phyloP scores from a whole-genome alignment of 257 asterid genomes.

The Coffea canephora region DNA sequence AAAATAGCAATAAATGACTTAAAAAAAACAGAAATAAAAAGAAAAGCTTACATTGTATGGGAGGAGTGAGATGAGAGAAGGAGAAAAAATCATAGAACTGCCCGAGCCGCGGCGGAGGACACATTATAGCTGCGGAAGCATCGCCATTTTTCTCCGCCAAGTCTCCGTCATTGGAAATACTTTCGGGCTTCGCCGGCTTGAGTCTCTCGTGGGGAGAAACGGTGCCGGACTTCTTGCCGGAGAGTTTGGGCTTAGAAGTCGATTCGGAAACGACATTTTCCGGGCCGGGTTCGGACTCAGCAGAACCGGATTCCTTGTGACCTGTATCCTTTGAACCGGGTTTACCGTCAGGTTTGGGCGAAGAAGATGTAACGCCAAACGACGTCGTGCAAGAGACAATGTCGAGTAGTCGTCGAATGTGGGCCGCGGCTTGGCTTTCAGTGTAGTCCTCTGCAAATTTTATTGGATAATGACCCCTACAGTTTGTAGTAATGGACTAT shows the following conservation, averaged over 20 bases:
- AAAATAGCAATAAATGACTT: background rate
- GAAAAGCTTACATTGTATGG: constrained; percentile 66
- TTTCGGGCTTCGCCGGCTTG: constrained; percentile 39
- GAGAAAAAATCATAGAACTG: constrained; percentile 85
- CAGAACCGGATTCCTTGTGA: constrained; percentile 32
- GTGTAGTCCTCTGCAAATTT: constrained; percentile 56
- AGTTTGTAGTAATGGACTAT: background rate
- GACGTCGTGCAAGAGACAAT: constrained; percentile 69
- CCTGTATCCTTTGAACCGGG: constrained; percentile 39
- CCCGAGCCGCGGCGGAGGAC: constrained; percentile 80
- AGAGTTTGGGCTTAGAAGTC: constrained; percentile 30
- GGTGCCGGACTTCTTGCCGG: constrained; percentile 37
- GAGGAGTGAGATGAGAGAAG: constrained; percentile 74
- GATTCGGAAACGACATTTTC: constrained; percentile 34
- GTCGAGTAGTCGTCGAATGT: constrained; percentile 66
- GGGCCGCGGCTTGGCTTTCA: constrained; percentile 61
- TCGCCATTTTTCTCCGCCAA: constrained; percentile 39
- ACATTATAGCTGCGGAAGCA: constrained; percentile 49
- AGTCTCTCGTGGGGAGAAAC: constrained; percentile 27
- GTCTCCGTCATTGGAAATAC: constrained; percentile 32
- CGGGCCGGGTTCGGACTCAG: constrained; percentile 30
- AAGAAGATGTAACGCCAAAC: constrained; percentile 43
- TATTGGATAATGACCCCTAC: background rate
- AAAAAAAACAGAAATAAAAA: background rate
- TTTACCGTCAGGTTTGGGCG: constrained; percentile 33